Conservation (phyloP, 305 asterid genomes). For the Fraxinus paxiana region DNA sequence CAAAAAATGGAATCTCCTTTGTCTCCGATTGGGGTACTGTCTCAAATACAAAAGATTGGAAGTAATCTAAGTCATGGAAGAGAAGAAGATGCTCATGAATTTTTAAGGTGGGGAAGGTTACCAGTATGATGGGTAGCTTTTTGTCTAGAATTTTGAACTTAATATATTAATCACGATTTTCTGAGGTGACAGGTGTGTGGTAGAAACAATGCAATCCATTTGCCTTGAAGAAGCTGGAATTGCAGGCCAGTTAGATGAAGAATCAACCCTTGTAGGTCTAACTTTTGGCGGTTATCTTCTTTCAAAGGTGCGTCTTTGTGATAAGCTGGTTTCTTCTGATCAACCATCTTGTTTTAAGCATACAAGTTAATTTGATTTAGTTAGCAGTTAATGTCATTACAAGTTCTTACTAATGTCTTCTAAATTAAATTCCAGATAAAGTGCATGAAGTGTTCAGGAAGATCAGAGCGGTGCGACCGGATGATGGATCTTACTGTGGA, state of each 20-base stretch:
- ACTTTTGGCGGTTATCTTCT: conserved; percentile 60
- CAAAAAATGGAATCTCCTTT: conserved; percentile 35
- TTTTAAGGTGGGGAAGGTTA: conserved; percentile 40
- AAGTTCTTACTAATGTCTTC: conserved; percentile 13
- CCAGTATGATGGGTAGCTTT: neutral
- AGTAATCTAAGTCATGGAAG: conserved; percentile 42
- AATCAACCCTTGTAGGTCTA: conserved; percentile 50
- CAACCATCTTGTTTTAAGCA: neutral
- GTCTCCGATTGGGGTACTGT: conserved; percentile 48
- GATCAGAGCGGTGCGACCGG: conserved; percentile 44
- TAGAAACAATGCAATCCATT: conserved; percentile 53
- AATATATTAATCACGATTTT: conserved; percentile 15
- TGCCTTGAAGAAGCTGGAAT: conserved; percentile 54
- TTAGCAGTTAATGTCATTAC: neutral
- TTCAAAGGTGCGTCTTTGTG: conserved; percentile 43
- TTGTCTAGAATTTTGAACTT: conserved; percentile 6
- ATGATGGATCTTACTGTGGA: conserved; percentile 63
- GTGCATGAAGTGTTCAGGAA: conserved; percentile 56
- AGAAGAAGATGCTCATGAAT: conserved; percentile 68
- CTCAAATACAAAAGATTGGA: conserved; percentile 49
- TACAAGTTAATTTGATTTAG: conserved; percentile 16
- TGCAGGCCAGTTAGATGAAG: conserved; percentile 43
- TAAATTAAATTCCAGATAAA: conserved; percentile 37
- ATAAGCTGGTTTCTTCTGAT: conserved; percentile 6
- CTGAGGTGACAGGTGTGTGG: conserved; percentile 39